Base-by-base conservation (phyloP, 202 grass and related monocot species). In the Miscanthus sacchariflorus region DNA sequence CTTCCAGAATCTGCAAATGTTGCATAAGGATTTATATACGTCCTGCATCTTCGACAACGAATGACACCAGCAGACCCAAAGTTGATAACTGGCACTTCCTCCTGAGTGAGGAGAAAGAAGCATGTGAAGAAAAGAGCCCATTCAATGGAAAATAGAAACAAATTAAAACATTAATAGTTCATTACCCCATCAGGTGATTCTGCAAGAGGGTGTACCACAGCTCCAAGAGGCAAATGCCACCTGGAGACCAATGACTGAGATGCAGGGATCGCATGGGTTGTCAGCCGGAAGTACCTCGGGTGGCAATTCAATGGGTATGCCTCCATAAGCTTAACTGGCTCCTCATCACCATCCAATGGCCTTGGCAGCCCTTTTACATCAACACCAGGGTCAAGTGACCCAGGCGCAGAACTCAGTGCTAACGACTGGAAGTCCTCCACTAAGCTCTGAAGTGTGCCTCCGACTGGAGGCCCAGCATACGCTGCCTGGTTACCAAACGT, bases 221-320 rank as follows among this genome's bases (percentile, higher is more conserved):
- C 94, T 75, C 94, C 96, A 70, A 99, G 91, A 76, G 97, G 97
- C 86, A 99, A 90, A 93, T 99, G 97, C 97, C 97, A 99, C 88
- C 97, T 93, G 75, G 93, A 86, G 76, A 91, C 84, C 79, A 99
- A 86, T 28, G 97, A 99, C 83, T 99, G 97, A 27, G 97, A 99
- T 4, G 83, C 95, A 30, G 97, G 94, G 40, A 99, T 82, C 4
- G 93, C 88, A 88, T 95, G 93, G 43, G 94, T 99, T 45, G 97
- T 99, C 87, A 99, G 39, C 71, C 91, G 85, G 56, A 99, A 96
- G 45, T 91, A 99, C 90, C 91, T 95, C 2, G 88, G 97, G 80
- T 96, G 91, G 84, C 94, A 96, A 85, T 99, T 99, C 71, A 90
- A 49, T 78, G 94, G 94, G 63, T 86, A 99, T 15, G 82, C 24